Conservation (phyloP, 192 early-diverging fungal genomes). For the Ambispora gerdemannii region DNA sequence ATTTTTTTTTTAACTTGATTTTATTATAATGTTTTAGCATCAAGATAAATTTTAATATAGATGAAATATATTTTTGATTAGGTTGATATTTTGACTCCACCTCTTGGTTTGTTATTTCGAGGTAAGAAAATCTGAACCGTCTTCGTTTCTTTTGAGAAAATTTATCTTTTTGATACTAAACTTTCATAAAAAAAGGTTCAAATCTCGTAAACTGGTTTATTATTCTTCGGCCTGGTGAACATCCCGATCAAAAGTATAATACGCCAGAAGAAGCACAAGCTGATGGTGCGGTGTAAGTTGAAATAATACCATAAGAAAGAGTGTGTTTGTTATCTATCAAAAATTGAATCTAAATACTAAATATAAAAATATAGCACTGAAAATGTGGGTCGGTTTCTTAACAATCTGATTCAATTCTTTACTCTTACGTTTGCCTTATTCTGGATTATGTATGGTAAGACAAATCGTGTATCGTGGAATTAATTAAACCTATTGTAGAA, state of each 20-base stretch:
- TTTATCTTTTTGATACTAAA: too few relatives aligned
- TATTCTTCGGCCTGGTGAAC: slow-evolving; percentile 32
- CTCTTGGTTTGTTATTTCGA: slow-evolving; percentile 41
- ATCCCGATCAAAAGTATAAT: neutral
- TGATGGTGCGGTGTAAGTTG: slow-evolving; percentile 39
- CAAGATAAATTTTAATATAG: neutral
- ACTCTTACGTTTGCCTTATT: slow-evolving; percentile 37
- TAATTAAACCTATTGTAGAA: neutral
- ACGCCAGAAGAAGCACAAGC: slow-evolving; percentile 37
- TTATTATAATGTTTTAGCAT: too few relatives aligned
- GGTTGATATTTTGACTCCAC: slow-evolving; percentile 43
- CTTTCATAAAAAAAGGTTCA: slow-evolving; percentile 25
- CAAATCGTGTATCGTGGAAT: neutral
- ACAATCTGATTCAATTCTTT: slow-evolving; percentile 35
- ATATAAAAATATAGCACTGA: slow-evolving; percentile 33
- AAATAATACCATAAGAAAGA: too few relatives aligned
- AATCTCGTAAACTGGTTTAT: slow-evolving; percentile 48
- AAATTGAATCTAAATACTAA: too few relatives aligned
- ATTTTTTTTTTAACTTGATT: neutral
- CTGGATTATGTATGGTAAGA: slow-evolving; percentile 32
- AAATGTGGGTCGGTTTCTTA: slow-evolving; percentile 44
- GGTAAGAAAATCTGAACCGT: slow-evolving; percentile 28
- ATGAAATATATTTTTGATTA: neutral
- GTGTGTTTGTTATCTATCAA: too few relatives aligned
- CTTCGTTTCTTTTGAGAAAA: too few relatives aligned